Evolutionary conservation across 2,329 filamentous ascomycete species (phyloP), one percentile per base, ranked within the genome.

Genomic region (Ascochyta lentis): DNA sequence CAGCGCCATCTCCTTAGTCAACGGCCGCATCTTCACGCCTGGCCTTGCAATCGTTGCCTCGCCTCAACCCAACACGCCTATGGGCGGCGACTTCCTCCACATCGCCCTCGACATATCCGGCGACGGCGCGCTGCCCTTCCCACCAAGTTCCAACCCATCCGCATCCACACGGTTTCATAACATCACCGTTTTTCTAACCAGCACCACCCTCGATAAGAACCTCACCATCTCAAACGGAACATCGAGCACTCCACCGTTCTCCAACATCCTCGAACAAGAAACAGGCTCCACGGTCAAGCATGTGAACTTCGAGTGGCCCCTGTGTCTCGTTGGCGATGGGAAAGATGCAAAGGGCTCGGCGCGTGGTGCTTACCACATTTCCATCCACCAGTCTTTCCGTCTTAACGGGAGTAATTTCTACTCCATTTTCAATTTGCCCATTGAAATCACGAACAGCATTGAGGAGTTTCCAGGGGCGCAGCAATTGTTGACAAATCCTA

Each of bases 221-320:
- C 85, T 91, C 63, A 90, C 88, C 27, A 83, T 90, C 56, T 84
- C 84, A 4, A 89, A 89, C 70, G 83, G 84, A 46, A 88, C 85
- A 2, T 75, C 71, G 1, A 65, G 66, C 10, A 73, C 67, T 48
- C 83, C 82, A 7, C 87, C 82, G 39, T 72, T 87, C 6, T 84
- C 85, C 1, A 79, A 87, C 45, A 86, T 91, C 50, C 83, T 91
- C 78, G 71, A 76, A 26, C 84, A 88, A 59, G 87, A 91, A 67
- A 74, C 81, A 0, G 83, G 83, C 3, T 89, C 86, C 67, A 90
- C 88, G 0, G 89, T 91, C 39, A 91, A 91, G 70, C 88, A 91
- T 68, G 81, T 90, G 58, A 87, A 87, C 67, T 91, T 88, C 86
- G 78, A 83, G 19, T 91, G 88, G 88, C 88, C 89, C 0, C 82